Conservation (phyloP, 306 rosid genomes). For the Urtica urens region DNA sequence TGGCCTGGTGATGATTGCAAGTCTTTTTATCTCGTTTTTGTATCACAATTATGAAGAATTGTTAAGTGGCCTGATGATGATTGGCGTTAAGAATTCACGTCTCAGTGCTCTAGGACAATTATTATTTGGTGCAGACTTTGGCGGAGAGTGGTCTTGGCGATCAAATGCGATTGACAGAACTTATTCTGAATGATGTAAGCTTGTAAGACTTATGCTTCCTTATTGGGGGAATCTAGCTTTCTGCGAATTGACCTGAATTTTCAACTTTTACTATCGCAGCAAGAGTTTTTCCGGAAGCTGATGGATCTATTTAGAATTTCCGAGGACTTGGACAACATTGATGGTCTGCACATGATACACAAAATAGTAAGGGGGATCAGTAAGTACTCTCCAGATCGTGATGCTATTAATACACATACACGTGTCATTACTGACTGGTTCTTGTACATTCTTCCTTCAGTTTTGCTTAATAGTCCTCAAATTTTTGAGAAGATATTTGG, state of each 20-base stretch:
- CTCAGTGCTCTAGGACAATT: not conserved
- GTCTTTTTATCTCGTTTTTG: too few species aligned
- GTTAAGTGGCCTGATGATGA: too few species aligned
- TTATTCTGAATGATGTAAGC: conserved; percentile 80
- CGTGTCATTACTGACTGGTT: not conserved
- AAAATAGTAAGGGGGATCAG: conserved; percentile 88
- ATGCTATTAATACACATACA: not conserved
- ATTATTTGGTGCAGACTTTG: conserved; percentile 48
- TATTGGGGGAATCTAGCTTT: conserved; percentile 2
- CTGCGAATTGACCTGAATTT: not conserved
- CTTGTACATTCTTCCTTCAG: conserved; percentile 33
- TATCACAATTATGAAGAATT: too few species aligned
- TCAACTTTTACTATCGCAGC: conserved; percentile 32
- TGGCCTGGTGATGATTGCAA: not conserved
- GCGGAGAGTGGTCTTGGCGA: conserved; percentile 82
- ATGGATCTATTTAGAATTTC: conserved; percentile 61
- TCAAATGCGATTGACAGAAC: conserved; percentile 75
- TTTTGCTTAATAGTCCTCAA: conserved; percentile 68
- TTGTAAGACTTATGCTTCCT: conserved; percentile 44
- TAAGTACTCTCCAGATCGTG: conserved; percentile 37
- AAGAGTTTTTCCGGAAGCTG: conserved; percentile 75
- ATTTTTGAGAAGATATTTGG: conserved; percentile 78
- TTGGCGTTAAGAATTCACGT: too few species aligned
- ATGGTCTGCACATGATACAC: conserved; percentile 83
- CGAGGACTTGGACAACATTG: conserved; percentile 68